Evolutionary conservation across 768 basidiomycete species (phyloP).

Genomic region (Russula griseocarnosa): DNA sequence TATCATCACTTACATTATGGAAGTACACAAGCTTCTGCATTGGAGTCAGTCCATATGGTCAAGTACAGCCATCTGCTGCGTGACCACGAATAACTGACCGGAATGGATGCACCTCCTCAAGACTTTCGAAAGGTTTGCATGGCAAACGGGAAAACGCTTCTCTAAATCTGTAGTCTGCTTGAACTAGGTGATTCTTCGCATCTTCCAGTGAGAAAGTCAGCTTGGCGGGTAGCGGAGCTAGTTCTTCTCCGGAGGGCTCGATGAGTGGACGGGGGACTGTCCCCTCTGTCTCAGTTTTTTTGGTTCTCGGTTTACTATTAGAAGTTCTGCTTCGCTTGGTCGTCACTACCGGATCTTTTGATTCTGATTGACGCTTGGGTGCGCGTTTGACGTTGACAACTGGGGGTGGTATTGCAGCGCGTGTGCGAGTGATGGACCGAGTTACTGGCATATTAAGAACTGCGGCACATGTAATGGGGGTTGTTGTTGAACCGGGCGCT

Average conservation of each 20-base stretch:
- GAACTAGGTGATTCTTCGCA: slow-evolving; percentile 67
- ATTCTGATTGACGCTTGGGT: slow-evolving; percentile 12
- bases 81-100: slow-evolving; percentile 42
- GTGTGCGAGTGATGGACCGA: slow-evolving; percentile 29
- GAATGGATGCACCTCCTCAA: slow-evolving; percentile 80
- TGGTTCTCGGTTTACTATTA: slow-evolving; percentile 7
- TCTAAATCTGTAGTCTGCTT: slow-evolving; percentile 64
- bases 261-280: neutral
- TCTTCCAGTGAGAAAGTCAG: slow-evolving; percentile 75
- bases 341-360: slow-evolving; percentile 1
- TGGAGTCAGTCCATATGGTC: neutral
- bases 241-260: slow-evolving; percentile 8
- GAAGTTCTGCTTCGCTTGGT: slow-evolving; percentile 19
- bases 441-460: slow-evolving; percentile 30
- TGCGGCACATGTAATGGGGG: neutral
- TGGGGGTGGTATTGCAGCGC: neutral
- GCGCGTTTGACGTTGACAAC: slow-evolving; percentile 4
- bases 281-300: neutral
- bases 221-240: slow-evolving; percentile 55
- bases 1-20: slow-evolving; percentile 55
- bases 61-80: neutral
- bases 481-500: neutral
- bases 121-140: slow-evolving; percentile 74
- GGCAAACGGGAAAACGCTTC: slow-evolving; percentile 58
- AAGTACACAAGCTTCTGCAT: slow-evolving; percentile 60